phyloP scores from a whole-genome alignment of 768 basidiomycete genomes.

The Gloeophyllum trabeum region DNA sequence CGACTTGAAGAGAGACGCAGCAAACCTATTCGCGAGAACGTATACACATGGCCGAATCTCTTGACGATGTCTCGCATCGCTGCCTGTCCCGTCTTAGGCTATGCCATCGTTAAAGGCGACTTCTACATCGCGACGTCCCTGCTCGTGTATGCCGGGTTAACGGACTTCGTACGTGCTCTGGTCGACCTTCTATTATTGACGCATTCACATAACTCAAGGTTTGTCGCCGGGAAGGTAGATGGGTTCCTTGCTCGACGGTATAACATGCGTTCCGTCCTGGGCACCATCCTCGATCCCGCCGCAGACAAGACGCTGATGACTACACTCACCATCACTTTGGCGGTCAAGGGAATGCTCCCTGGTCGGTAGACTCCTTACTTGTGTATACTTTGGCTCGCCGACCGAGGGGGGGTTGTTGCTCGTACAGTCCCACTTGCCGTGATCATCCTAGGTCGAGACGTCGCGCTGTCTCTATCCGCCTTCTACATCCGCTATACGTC shows the following conservation, averaged over 20 bases:
- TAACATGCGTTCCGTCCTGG: constrained; percentile 85
- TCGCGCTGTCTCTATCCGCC: constrained; percentile 75
- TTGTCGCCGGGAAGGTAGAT: constrained; percentile 52
- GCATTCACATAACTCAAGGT: no score
- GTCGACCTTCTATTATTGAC: constrained; percentile 3
- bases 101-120: constrained; percentile 74
- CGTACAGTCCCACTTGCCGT: constrained; percentile 72
- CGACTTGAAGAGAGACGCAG: no score
- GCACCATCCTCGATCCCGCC: constrained; percentile 92
- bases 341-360: constrained; percentile 77
- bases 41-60: constrained; percentile 90
- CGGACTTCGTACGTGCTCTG: constrained; percentile 63
- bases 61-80: constrained; percentile 81
- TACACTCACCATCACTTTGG: constrained; percentile 78
- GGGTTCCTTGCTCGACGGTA: constrained; percentile 83
- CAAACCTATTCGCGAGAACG: constrained; percentile 66
- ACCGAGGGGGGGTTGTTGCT: not conserved
- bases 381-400: constrained; percentile 1
- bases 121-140: constrained; percentile 74
- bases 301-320: constrained; percentile 97
- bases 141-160: constrained; percentile 84
- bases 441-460: constrained; percentile 84
- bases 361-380: constrained; percentile 33
- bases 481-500: constrained; percentile 92
- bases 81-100: constrained; percentile 88